phyloP scores from a whole-genome alignment of 2,329 filamentous ascomycete genomes.

The Emmonsiellopsis sp. region DNA sequence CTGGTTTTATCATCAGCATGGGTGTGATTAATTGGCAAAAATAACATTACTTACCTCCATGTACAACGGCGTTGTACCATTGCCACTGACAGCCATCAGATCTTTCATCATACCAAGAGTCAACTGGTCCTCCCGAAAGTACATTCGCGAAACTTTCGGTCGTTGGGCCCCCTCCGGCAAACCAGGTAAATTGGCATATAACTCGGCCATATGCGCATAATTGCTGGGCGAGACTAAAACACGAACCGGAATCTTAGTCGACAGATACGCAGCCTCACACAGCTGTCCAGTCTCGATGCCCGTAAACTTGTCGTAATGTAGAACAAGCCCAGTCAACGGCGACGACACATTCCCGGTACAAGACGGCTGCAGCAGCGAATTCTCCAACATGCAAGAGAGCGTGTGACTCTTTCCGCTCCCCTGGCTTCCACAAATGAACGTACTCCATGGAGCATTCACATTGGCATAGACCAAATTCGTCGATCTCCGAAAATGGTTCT shows the following conservation, averaged over 20 bases:
- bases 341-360: slow-evolving; percentile 34
- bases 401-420: slow-evolving; percentile 55
- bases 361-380: slow-evolving; percentile 21
- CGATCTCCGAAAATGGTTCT: background rate
- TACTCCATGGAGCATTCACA: slow-evolving; percentile 46
- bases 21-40: background rate
- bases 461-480: slow-evolving; percentile 32
- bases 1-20: slow-evolving; percentile 12
- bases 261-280: slow-evolving; percentile 50
- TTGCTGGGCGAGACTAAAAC: slow-evolving; percentile 46
- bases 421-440: slow-evolving; percentile 55
- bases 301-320: slow-evolving; percentile 46
- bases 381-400: slow-evolving; percentile 47
- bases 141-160: slow-evolving; percentile 36
- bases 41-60: slow-evolving; percentile 26
- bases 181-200: slow-evolving; percentile 33
- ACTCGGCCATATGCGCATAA: slow-evolving; percentile 28
- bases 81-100: slow-evolving; percentile 43
- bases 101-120: slow-evolving; percentile 45
- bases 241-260: slow-evolving; percentile 37
- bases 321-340: slow-evolving; percentile 45
- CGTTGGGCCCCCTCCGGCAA: slow-evolving; percentile 20
- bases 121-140: slow-evolving; percentile 39
- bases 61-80: slow-evolving; percentile 41
- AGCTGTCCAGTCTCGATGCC: slow-evolving; percentile 23